Base-by-base conservation (phyloP, 371 early-diverging fungal species). In the Astathelohania contejeani region DNA sequence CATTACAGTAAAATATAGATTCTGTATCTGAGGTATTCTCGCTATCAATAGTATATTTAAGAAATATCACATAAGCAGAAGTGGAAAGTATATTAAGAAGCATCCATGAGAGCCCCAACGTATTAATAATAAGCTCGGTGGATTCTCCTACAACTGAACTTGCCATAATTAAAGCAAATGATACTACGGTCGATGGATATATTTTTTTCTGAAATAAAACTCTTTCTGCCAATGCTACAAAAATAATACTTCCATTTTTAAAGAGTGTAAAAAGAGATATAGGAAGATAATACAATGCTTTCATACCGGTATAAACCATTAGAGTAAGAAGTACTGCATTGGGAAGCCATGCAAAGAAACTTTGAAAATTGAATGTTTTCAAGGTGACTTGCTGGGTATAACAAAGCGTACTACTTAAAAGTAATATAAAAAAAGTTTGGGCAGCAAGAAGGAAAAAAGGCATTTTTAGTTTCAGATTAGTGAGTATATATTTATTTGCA, bases 291-390 rank as follows among this genome's bases (percentile, higher is more conserved):
- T 88, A 85, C 6, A 94, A 71, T 73, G 83, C 78, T 82, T 91
- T 77, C 78, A 87, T 75, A 35, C 95, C 95, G 1, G 91, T 88
- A 73, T 90, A 92, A 52, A 97, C 85, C 95, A 97, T 97, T 44
- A 81, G 78, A 2, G 83, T 83, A 29, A 93, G 78, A 40, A 83
- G 79, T 16, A 83, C 53, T 1, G 89, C 82, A 44, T 90, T 83
- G 1, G 83, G 80, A 63, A 87, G 78, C 94, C 94, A 88, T 23
- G 35, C n/a, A n/a, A n/a, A n/a, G n/a, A n/a, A n/a, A n/a, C n/a
- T n/a, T n/a, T n/a, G n/a, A n/a, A n/a, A n/a, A n/a, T n/a, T n/a
- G n/a, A n/a, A n/a, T n/a, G n/a, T n/a, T n/a, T n/a, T n/a, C n/a
- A n/a, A n/a, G n/a, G n/a, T n/a, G n/a, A n/a, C n/a, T n/a, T n/a